These are phyloP conservation scores for Schizosaccharomyces cryophilus DNA, from an alignment of 805 yeast genomes.

Conservation along the genomic window DNA sequence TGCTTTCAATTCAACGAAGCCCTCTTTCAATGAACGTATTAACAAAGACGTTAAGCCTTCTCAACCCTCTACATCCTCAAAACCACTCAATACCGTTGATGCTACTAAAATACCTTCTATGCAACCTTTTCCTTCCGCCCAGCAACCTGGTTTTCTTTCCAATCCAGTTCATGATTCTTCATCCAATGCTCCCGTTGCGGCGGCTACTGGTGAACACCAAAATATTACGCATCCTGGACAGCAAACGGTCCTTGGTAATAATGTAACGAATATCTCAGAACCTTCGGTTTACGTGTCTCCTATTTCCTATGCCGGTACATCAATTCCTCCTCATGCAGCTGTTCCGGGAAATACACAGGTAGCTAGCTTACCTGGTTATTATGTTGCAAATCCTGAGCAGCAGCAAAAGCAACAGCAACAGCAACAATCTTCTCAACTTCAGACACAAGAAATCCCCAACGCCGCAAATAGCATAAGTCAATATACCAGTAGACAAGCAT, in stretches of 20 bases:
- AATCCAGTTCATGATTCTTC: background rate
- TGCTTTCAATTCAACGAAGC: conserved; percentile 7
- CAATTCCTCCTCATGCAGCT: background rate
- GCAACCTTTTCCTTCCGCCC: background rate
- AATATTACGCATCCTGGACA: background rate
- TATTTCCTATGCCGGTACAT: background rate
- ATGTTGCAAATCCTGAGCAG: background rate
- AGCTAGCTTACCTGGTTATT: too few relatives aligned
- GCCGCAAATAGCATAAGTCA: background rate
- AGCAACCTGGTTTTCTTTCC: background rate
- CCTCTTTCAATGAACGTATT: too few relatives aligned
- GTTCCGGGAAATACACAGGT: background rate
- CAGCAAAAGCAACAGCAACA: background rate
- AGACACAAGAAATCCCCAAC: background rate
- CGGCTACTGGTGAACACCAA: background rate
- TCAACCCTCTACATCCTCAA: too few relatives aligned
- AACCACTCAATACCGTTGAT: background rate
- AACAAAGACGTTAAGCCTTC: too few relatives aligned
- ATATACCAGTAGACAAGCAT: background rate
- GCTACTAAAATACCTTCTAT: background rate
- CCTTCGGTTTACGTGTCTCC: background rate
- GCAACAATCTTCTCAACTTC: background rate
- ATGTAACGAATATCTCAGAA: background rate
- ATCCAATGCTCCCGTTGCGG: background rate
- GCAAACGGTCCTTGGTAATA: background rate